Percentiles rank a stretch among this genome's conserved stretches.
Evolutionary conservation across 2,329 filamentous ascomycete genomes (phyloP).

Genomic region (Byssoonygena ceratinophila): DNA sequence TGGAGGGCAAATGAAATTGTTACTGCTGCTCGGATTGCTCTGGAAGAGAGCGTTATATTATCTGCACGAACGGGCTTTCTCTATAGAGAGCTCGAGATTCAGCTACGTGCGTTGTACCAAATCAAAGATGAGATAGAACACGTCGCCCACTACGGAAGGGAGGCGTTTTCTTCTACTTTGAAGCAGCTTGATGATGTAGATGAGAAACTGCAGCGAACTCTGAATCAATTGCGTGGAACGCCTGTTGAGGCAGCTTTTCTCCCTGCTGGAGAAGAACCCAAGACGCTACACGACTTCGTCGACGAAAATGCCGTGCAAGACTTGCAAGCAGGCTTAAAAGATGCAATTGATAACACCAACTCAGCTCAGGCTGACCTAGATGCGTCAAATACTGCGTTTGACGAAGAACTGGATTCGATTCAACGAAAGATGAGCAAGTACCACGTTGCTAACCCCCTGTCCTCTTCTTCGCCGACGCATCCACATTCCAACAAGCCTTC

Average conservation of each 20-base stretch:
- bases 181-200: slow-evolving; percentile 51
- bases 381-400: slow-evolving; percentile 53
- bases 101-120: slow-evolving; percentile 36
- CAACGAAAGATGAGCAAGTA: slow-evolving; percentile 46
- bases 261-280: slow-evolving; percentile 38
- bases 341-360: slow-evolving; percentile 51
- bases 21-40: slow-evolving; percentile 58
- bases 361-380: slow-evolving; percentile 49
- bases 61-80: slow-evolving; percentile 60
- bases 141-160: slow-evolving; percentile 33
- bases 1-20: slow-evolving; percentile 81
- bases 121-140: slow-evolving; percentile 37
- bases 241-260: slow-evolving; percentile 49
- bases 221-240: slow-evolving; percentile 47
- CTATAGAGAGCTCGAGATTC: slow-evolving; percentile 47
- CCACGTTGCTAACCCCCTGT: slow-evolving; percentile 25
- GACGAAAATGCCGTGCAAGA: slow-evolving; percentile 52
- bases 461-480: slow-evolving; percentile 29
- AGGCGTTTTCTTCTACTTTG: slow-evolving; percentile 41
- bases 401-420: slow-evolving; percentile 59
- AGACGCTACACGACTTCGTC: slow-evolving; percentile 56
- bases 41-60: slow-evolving; percentile 69
- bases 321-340: slow-evolving; percentile 46
- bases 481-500: slow-evolving; percentile 24
- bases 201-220: slow-evolving; percentile 45